Evolutionary conservation across 148 eudicot genomes (phyloP).

Genomic region (Suaeda aralocaspica): DNA sequence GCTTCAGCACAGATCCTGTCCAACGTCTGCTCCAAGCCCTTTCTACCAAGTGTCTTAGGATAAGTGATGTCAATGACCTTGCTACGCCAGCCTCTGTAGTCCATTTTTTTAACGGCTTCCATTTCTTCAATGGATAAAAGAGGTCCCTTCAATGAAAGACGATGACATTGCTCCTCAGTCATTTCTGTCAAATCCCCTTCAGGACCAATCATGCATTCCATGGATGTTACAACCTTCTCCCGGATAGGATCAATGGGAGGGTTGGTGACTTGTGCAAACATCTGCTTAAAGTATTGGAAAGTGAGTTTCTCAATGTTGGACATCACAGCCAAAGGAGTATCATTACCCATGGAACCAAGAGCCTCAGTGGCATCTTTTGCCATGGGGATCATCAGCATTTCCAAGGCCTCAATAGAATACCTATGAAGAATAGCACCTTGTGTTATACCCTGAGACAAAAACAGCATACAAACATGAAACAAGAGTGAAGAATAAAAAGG

Average conservation of each 20-base stretch:
- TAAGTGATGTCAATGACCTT: conserved; percentile 91
- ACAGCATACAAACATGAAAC: not conserved
- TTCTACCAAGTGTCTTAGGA: conserved; percentile 60
- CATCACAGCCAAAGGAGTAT: conserved; percentile 98
- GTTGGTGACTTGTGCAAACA: conserved; percentile 99
- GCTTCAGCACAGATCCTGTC: conserved; percentile 90
- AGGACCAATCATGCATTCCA: conserved; percentile 99
- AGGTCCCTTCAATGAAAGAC: conserved; percentile 92
- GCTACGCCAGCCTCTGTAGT: conserved; percentile 93
- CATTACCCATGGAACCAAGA: conserved; percentile 99
- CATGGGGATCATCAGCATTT: conserved; percentile 96
- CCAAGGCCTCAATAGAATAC: conserved; percentile 81
- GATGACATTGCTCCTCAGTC: conserved; percentile 91
- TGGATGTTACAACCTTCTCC: conserved; percentile 97
- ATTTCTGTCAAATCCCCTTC: conserved; percentile 99
- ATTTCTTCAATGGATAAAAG: conserved; percentile 75
- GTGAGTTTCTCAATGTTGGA: conserved; percentile 93
- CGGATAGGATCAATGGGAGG: conserved; percentile 98
- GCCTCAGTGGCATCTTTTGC: conserved; percentile 95
- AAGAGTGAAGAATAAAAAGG: conserved; percentile 7
- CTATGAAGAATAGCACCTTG: conserved; percentile 32
- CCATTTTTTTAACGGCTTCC: conserved; percentile 95
- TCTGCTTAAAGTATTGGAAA: conserved; percentile 95
- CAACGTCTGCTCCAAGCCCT: conserved; percentile 90
- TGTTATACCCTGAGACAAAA: not conserved